Base-by-base conservation (phyloP, 495 filamentous ascomycete species). In the Endocarpon pusillum region DNA sequence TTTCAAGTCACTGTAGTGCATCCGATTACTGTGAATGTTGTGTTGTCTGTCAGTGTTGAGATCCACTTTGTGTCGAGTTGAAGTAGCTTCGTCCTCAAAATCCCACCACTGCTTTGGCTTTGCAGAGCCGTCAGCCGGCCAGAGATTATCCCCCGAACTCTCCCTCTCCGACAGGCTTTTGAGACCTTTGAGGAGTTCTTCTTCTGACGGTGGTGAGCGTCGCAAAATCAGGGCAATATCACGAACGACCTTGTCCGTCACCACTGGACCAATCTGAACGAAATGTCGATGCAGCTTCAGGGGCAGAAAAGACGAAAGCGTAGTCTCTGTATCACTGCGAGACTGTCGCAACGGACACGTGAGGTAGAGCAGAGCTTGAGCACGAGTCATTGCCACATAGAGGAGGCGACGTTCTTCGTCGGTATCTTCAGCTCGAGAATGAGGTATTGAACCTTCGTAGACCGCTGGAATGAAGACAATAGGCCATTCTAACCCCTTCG, bases 311-410 rank as follows among this genome's bases (percentile, higher is more conserved):
- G 61, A 59, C 3, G 76, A 81, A 16, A 75, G 46, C 3, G 46
- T 69, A 2, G 75, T 75, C 38, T 74, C 61, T 42, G 80, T 75
- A 26, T 48, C 48, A 18, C 64, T 54, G 33, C 68, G 61, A 4
- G 75, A 70, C 42, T 73, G 73, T 24, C 65, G 69, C 16, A 67
- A 51, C 1, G 91, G 86, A 36, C 74, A 79, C 46, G 83, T 94
- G 33, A 96, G 64, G 44, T 96, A 94, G n/a, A 99, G 62, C 21
- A 99, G 55, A 4, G 71, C 76, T 51, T 94, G 76, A 1, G 91
- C 89, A 56, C 89, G 64, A 3, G 91, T 99, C 91, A 99, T 99
- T 5, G 87, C 91, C 4, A 99, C 91, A 50, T 96, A 99, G 0
- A 99, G 64, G 33, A 99, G 55, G 33, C 91, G 61, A 38, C 91